A percentile compares a stretch with the other conserved stretches of the same genome.
Conservation (phyloP, 768 basidiomycete genomes). For the Leccinum truebloodii region DNA sequence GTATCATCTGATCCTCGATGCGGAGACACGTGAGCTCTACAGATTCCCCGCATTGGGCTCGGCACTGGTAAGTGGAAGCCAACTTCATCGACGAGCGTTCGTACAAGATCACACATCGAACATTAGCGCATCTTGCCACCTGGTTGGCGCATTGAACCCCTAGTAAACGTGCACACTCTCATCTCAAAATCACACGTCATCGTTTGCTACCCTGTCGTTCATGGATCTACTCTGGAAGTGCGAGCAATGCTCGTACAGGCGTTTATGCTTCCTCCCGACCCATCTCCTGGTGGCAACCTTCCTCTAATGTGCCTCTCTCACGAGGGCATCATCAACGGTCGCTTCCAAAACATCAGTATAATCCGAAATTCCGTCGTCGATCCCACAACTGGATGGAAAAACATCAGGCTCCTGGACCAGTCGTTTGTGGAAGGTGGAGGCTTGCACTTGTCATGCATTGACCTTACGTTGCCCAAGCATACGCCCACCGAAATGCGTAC, state of each 20-base stretch:
- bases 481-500: neutral
- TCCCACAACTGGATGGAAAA: neutral
- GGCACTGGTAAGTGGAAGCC: neutral
- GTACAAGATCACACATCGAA: neutral
- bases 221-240: no score
- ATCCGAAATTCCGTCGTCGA: slow-evolving; percentile 4
- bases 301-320: slow-evolving; percentile 1
- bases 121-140: neutral
- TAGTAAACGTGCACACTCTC: neutral
- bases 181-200: neutral
- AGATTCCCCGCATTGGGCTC: neutral
- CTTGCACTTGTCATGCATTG: neutral
- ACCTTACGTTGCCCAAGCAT: neutral
- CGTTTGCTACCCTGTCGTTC: neutral
- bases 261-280: neutral
- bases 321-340: neutral
- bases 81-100: neutral
- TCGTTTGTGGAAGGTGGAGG: neutral
- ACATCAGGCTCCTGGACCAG: neutral
- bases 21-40: neutral
- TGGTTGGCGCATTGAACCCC: neutral
- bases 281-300: neutral
- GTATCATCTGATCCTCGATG: neutral
- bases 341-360: neutral
- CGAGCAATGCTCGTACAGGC: neutral